phyloP scores from a whole-genome alignment of 495 filamentous ascomycete species.

The Lasiosphaeris hirsuta region DNA sequence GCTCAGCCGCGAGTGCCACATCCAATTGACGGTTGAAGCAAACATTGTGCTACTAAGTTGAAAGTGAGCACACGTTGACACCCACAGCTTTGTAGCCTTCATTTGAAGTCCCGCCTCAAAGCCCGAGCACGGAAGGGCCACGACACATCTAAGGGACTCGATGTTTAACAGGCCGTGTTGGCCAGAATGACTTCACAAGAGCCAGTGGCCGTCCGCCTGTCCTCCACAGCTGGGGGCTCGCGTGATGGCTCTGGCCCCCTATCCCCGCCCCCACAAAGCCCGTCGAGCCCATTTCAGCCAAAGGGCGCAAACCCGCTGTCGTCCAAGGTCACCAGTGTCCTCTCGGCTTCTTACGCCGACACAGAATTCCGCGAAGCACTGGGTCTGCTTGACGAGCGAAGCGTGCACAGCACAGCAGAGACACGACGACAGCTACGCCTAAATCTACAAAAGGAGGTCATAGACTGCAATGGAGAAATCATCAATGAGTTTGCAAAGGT shows the following conservation, averaged over 20 bases:
- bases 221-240: background rate
- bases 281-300: conserved; percentile 7
- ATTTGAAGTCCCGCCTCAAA: no score
- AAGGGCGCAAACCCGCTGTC: conserved; percentile 28
- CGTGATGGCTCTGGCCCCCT: conserved; percentile 15
- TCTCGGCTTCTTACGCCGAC: conserved; percentile 91
- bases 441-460: conserved; percentile 88
- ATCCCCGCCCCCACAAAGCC: conserved; percentile 6
- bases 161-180: background rate
- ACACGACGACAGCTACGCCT: conserved; percentile 75
- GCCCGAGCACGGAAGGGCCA: no score
- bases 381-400: conserved; percentile 66
- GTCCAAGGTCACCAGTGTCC: conserved; percentile 72
- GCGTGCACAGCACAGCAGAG: conserved; percentile 71
- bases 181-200: conserved; percentile 10
- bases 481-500: conserved; percentile 87
- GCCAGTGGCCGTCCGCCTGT: background rate
- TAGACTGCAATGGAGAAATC: conserved; percentile 89
- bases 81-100: no score
- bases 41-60: background rate
- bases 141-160: no score
- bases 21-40: no score
- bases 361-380: conserved; percentile 87
- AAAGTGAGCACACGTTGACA: conserved; percentile 4
- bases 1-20: no score